These are phyloP conservation scores for Ogataea zsoltii DNA, from an alignment of 805 yeast species.

Conservation along the genomic window DNA sequence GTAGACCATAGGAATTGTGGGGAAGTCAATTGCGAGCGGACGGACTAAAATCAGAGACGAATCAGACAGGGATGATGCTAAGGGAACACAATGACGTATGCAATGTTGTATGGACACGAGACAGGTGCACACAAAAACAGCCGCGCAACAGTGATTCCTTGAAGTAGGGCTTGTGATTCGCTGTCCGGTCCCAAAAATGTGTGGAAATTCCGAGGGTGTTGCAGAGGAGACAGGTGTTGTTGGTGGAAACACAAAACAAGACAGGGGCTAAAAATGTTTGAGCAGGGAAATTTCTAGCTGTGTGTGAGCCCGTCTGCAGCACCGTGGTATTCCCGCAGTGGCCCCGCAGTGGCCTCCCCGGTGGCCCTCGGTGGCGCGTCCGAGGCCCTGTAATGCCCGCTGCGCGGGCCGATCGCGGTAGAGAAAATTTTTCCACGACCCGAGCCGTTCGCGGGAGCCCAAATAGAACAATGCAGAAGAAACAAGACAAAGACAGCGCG, in stretches of 20 bases:
- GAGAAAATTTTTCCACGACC: constrained; percentile 2
- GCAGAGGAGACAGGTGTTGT: not conserved
- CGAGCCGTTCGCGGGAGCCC: not conserved
- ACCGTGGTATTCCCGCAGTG: too few relatives aligned
- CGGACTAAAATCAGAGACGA: not conserved
- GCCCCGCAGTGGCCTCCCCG: too few relatives aligned
- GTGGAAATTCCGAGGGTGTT: not conserved
- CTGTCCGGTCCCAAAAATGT: constrained; percentile 2
- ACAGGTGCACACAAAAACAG: too few relatives aligned
- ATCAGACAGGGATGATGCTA: not conserved
- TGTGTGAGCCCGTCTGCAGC: not conserved
- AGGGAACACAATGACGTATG: not conserved
- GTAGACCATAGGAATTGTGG: constrained; percentile 1
- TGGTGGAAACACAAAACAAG: not conserved
- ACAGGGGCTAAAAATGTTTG: not conserved
- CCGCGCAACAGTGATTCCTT: not conserved
- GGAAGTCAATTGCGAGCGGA: too few relatives aligned
- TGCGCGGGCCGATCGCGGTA: not conserved
- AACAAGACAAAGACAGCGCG: too few relatives aligned
- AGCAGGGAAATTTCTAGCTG: not conserved
- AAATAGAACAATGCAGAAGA: not conserved
- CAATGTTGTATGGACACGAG: not conserved
- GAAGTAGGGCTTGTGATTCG: not conserved
- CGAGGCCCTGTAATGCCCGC: not conserved
- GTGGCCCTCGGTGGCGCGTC: too few relatives aligned